These are phyloP conservation scores for Pleurotus tuber-regium DNA, from an alignment of 768 basidiomycete genomes.

Conservation along the genomic window DNA sequence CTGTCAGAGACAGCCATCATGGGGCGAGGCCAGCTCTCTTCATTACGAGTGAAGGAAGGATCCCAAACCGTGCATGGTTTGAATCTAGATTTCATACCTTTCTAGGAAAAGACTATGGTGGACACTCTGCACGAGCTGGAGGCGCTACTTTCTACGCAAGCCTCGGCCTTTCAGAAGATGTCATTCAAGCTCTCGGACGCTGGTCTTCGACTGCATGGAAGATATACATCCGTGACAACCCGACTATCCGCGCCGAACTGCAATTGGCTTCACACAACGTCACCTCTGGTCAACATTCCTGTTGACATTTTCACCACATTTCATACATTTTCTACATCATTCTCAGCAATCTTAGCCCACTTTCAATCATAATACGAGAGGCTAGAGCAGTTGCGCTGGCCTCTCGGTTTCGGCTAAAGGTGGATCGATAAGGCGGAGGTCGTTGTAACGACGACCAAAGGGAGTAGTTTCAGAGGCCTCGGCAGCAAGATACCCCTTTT, in stretches of 20 bases:
- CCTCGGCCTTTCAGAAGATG: slow-evolving; percentile 20
- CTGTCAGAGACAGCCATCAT: not conserved
- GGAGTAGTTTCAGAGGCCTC: too few relatives aligned
- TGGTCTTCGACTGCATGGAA: slow-evolving; percentile 34
- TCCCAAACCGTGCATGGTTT: not conserved
- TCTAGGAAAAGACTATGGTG: slow-evolving; percentile 13
- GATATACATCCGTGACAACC: slow-evolving; percentile 28
- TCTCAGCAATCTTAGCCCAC: too few relatives aligned
- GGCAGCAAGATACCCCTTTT: too few relatives aligned
- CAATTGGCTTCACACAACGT: too few relatives aligned
- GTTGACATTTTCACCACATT: too few relatives aligned
- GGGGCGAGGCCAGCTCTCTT: not conserved
- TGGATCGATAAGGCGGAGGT: too few relatives aligned
- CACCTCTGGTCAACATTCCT: too few relatives aligned
- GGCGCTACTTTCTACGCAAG: slow-evolving; percentile 34
- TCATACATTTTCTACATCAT: too few relatives aligned
- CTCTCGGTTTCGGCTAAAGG: too few relatives aligned
- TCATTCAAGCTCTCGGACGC: slow-evolving; percentile 35
- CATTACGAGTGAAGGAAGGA: not conserved
- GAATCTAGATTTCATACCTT: not conserved
- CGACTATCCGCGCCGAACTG: slow-evolving; percentile 8
- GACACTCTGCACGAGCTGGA: slow-evolving; percentile 38
- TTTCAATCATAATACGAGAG: too few relatives aligned
- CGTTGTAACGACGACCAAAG: too few relatives aligned
- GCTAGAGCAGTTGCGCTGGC: too few relatives aligned